Conservation (phyloP, 1,284 basidiomycete species). For the Malassezia yamatoensis region DNA sequence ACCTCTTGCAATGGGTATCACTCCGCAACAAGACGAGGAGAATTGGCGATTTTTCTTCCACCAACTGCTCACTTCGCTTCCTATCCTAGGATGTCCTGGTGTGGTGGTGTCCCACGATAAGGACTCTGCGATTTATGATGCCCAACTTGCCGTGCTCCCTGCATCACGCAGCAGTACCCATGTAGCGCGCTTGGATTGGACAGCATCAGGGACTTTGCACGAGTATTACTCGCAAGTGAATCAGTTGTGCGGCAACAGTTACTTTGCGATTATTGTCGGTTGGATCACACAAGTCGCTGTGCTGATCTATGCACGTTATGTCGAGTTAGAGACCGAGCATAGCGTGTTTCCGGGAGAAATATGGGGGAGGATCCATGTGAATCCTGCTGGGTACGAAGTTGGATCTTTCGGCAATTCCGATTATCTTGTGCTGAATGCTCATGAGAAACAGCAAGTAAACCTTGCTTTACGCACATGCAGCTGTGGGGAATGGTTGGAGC, state of each 20-base stretch:
- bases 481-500: slow-evolving; percentile 16
- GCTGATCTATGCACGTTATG: slow-evolving; percentile 14
- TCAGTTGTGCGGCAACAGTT: slow-evolving; percentile 14
- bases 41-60: slow-evolving; percentile 21
- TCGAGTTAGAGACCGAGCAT: slow-evolving; percentile 14
- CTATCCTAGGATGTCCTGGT: slow-evolving; percentile 14
- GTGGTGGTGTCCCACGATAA: slow-evolving; percentile 8
- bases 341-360: slow-evolving; percentile 16
- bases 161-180: slow-evolving; percentile 3
- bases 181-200: slow-evolving; percentile 11
- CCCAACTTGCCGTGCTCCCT: slow-evolving; percentile 10
- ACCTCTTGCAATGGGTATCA: slow-evolving; percentile 14
- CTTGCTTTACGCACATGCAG: slow-evolving; percentile 15
- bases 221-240: slow-evolving; percentile 15
- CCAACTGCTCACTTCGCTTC: slow-evolving; percentile 12
- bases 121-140: slow-evolving; percentile 5
- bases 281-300: slow-evolving; percentile 19
- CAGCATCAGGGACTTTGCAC: slow-evolving; percentile 11
- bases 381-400: slow-evolving; percentile 12
- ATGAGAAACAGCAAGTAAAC: slow-evolving; percentile 19
- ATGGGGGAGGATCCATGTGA: slow-evolving; percentile 5
- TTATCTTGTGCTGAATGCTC: slow-evolving; percentile 16
- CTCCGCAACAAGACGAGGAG: slow-evolving; percentile 14
- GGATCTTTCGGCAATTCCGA: slow-evolving; percentile 16
- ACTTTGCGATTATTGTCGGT: slow-evolving; percentile 16